Evolutionary conservation across 768 basidiomycete genomes (phyloP), one percentile per base, ranked within the genome.

Genomic region (Pulveroboletus ravenelii): DNA sequence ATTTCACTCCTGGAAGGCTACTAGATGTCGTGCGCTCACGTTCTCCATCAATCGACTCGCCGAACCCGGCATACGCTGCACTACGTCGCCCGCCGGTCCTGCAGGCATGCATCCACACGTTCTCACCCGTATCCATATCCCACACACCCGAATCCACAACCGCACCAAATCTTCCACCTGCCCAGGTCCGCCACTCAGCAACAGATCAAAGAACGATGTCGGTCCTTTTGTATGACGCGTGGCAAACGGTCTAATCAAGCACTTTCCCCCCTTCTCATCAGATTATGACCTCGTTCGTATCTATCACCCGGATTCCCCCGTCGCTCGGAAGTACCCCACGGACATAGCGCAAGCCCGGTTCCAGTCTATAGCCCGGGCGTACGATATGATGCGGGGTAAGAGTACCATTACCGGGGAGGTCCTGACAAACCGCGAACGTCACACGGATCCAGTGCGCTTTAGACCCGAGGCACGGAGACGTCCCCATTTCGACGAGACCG

Each of bases 221-320:
- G 54, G 74, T 74, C n/a, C 29, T 18, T 23, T 10, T 42, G 30
- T 45, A 13, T n/a, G 48, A 38, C 27, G 25, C 27, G 5, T 17
- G 1, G 35, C 30, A 27, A 25, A 35, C 40, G 31, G 42, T 47
- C 12, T n/a, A 48, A 55, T 54, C 25, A 53, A 36, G 25, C 25
- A 1, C 39, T 20, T 0, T 18, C 9, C 5, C 5, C 20, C 38
- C 30, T n/a, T 7, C 27, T 42, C 14, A 17, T 56, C 31, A 90
- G 87, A 89, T 66, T 87, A 81, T 60, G 87, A 89, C 55, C 85
- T 90, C 40, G 88, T 89, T 30, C 76, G 83, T 36, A 74, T 87
- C 50, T 87, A 89, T 65, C 87, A 90, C 63, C 87, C 87, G 3
- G 87, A 90, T 64, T 84, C 84, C 37, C 71, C 74, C 20, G 41